Percentiles rank a stretch among this genome's conserved stretches.
phyloP scores from a whole-genome alignment of 768 basidiomycete genomes.

The Lentinula edodes region DNA sequence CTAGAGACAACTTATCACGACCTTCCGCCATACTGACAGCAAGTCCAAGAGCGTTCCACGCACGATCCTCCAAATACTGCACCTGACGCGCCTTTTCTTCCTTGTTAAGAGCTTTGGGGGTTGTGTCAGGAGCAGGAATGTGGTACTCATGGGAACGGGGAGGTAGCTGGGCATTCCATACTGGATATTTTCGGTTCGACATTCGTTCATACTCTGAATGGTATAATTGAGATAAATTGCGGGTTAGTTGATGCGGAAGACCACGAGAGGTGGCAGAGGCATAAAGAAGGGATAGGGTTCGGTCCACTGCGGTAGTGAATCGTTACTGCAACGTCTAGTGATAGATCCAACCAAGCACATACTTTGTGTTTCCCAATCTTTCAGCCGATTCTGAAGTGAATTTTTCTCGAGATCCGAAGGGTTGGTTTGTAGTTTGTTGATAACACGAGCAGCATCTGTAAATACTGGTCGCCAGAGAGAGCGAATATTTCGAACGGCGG shows the following conservation, averaged over 20 bases:
- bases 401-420: constrained; percentile 20
- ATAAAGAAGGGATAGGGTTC: constrained; percentile 56
- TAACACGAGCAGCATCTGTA: constrained; percentile 39
- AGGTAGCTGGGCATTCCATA: constrained; percentile 32
- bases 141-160: constrained; percentile 15
- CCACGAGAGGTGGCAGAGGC: constrained; percentile 61
- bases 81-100: constrained; percentile 16
- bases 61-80: constrained; percentile 27
- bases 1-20: constrained; percentile 42
- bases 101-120: constrained; percentile 9
- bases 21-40: constrained; percentile 57
- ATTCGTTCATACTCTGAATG: constrained; percentile 27
- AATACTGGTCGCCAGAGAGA: constrained; percentile 52
- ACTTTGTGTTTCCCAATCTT: constrained; percentile 55
- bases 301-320: constrained; percentile 46
- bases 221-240: constrained; percentile 43
- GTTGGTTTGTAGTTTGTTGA: constrained; percentile 31
- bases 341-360: constrained; percentile 9
- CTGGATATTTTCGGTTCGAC: constrained; percentile 16
- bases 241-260: constrained; percentile 51
- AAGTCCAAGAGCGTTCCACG: constrained; percentile 46
- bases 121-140: constrained; percentile 5
- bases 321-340: constrained; percentile 1
- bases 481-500: constrained; percentile 38
- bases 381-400: constrained; percentile 36